Evolutionary conservation across 1,284 basidiomycete genomes (phyloP), one percentile per base, ranked within the genome.

Genomic region (Cutaneotrichosporon cutaneum): DNA sequence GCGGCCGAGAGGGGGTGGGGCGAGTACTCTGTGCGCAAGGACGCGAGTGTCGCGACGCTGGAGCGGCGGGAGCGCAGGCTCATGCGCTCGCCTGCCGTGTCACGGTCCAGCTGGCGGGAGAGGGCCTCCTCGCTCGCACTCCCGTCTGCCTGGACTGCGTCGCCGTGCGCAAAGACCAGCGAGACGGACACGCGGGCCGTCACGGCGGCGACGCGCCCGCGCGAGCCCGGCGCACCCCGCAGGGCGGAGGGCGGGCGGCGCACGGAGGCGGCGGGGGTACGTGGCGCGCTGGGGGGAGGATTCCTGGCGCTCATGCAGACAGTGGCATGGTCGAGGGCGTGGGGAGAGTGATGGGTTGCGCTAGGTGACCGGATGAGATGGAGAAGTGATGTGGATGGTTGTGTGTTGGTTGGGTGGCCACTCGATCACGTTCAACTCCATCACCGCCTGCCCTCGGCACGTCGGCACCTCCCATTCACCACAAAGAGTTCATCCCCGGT

Each of bases 81-180:
- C 64, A 78, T 74, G 39, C 69, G 66, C 35, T 69, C 65, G 18
- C 76, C 76, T 5, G 74, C 74, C 18, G 66, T 58, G 66, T 75
- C 73, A 14, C 70, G 68, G 63, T 78, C 75, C 4, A 78, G 69
- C 60, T 77, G 75, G 14, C 70, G 66, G 2, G 69, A 66, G 1
- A 78, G 64, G 0, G 70, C 71, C 67, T 76, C 68, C 58, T 75
- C 70, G 45, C 62, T 64, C 21, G 62, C 54, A 11, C 54, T 59
- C 1, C 56, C 58, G 6, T 55, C 54, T 30, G 60, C 58, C 5
- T 53, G 56, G 6, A 60, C 33, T 16, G 66, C 57, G 32, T 65
- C 73, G 13, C 70, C 69, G 53, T 69, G 65, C 5, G 73, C 75
- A 54, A 74, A 71, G 3, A 76, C 66, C 33, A 77, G 68, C 18